These are phyloP conservation scores for Silene coronaria DNA, from an alignment of 179 eudicot genomes.

Conservation along the genomic window DNA sequence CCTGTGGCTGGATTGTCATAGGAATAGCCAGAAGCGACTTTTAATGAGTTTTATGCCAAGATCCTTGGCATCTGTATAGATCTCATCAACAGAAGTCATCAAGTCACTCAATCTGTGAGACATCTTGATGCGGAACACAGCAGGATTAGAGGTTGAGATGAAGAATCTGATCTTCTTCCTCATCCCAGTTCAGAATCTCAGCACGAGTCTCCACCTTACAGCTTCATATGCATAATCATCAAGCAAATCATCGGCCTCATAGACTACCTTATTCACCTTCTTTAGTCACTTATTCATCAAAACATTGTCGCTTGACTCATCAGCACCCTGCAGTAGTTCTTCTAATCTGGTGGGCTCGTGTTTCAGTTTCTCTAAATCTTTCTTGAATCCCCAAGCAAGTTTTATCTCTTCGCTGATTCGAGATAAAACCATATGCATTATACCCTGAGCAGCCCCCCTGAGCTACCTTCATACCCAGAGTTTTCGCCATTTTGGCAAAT, in stretches of 20 bases:
- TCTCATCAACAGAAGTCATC: not conserved
- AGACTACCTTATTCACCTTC: constrained; percentile 17
- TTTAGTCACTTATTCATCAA: constrained; percentile 17
- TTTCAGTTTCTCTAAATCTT: constrained; percentile 4
- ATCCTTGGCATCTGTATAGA: constrained; percentile 16
- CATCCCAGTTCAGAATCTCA: not conserved
- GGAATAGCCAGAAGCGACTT: not conserved
- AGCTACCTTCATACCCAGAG: not conserved
- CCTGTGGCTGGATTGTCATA: not conserved
- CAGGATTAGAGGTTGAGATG: not conserved
- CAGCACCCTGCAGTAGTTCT: not conserved
- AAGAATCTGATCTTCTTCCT: not conserved
- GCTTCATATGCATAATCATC: constrained; percentile 18
- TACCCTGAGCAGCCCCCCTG: not conserved
- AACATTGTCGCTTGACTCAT: not conserved
- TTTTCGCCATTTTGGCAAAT: not conserved
- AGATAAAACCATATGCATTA: not conserved
- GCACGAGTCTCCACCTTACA: not conserved
- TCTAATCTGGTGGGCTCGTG: not conserved
- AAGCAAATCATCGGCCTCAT: constrained; percentile 23
- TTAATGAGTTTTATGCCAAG: constrained; percentile 16
- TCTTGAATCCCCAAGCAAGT: constrained; percentile 1
- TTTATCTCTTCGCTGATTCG: constrained; percentile 1
- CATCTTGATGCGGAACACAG: constrained; percentile 10
- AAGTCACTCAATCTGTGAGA: constrained; percentile 1